Evolutionary conservation across 2,329 filamentous ascomycete species (phyloP), one percentile per base, ranked within the genome.

Genomic region (Ceratocystis papillata): DNA sequence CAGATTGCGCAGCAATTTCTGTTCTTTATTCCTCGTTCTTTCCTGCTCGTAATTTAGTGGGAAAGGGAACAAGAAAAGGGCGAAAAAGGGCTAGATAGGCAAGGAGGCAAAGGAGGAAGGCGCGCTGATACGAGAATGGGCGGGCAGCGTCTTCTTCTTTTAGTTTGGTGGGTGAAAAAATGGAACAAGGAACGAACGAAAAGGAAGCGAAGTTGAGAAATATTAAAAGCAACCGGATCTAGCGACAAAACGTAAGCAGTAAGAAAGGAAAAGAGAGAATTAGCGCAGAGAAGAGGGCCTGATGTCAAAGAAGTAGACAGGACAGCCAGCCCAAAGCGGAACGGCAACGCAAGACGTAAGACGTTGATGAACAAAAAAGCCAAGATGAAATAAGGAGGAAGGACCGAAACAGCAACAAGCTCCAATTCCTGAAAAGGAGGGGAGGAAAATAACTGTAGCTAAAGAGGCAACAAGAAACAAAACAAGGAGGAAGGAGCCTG

Each of bases 181-280:
- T 2, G 2, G 8, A 10, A 37, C 10, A 48, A 48, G 45, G 46
- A 50, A 50, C 8, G 20, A 50, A 50, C 46, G 28, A 48, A 53
- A 50, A 62, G 62, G 44, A 61, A 44, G 41, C 37, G 44, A 63
- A 41, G 68, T 65, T 60, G n/a, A 46, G 66, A 53, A 48, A 48
- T 48, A 48, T 20, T 48, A 17, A 20, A 48, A 17, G 5, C 1
- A 48, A 15, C 20, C 50, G 10, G 6, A 28, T 28, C 20, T 10
- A 55, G 64, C 45, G 67, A 66, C 65, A 62, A 53, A 68, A 67
- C 65, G 60, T 68, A 68, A 67, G 22, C 62, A 66, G 69, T 68
- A 67, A 67, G 61, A 37, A 66, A 63, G 63, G 69, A 62, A 63
- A 30, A 63, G 20, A 33, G 30, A 37, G 12, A 30, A n/a, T 12